Percentiles rank a stretch among this genome's conserved stretches.
Conservation (phyloP, 495 filamentous ascomycete genomes). For the Podospora comata region DNA sequence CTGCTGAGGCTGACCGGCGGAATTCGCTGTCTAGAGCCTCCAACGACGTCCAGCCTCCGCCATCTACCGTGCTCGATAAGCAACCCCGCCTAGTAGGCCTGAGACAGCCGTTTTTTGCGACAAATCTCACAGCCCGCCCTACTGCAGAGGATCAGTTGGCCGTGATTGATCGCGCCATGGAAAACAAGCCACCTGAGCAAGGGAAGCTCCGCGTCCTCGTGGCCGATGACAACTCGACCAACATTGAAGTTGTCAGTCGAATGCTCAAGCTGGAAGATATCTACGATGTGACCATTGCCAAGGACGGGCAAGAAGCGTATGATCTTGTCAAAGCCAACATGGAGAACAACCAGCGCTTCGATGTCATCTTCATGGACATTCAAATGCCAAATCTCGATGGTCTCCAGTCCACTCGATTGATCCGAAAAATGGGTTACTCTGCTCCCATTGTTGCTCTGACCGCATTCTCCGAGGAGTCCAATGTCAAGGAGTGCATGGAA, state of each 20-base stretch:
- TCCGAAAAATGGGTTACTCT: constrained; percentile 79
- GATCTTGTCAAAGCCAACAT: constrained; percentile 81
- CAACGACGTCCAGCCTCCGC: constrained; percentile 29
- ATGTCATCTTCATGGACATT: constrained; percentile 93
- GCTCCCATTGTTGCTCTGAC: constrained; percentile 89
- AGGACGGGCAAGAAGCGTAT: constrained; percentile 86
- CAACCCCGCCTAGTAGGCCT: constrained; percentile 79
- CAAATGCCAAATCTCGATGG: constrained; percentile 94
- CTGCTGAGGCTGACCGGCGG: constrained; percentile 41
- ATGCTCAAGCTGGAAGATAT: constrained; percentile 56
- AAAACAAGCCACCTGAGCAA: constrained; percentile 48
- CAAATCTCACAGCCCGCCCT: constrained; percentile 43
- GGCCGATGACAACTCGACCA: constrained; percentile 92
- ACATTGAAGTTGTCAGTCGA: constrained; percentile 78
- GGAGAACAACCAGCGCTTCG: constrained; percentile 66
- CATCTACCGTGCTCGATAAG: constrained; percentile 39
- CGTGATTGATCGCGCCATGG: constrained; percentile 48
- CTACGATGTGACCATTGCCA: constrained; percentile 72
- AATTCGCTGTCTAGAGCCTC: constrained; percentile 33
- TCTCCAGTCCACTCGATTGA: constrained; percentile 80
- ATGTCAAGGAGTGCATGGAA: constrained; percentile 79
- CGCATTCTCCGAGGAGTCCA: constrained; percentile 86
- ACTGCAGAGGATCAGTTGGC: constrained; percentile 40
- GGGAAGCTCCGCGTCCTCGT: constrained; percentile 80
- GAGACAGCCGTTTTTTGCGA: constrained; percentile 80